Evolutionary conservation across 2,329 filamentous ascomycete genomes (phyloP), one percentile per base, ranked within the genome.

Genomic region (Cladophialophora bantiana): DNA sequence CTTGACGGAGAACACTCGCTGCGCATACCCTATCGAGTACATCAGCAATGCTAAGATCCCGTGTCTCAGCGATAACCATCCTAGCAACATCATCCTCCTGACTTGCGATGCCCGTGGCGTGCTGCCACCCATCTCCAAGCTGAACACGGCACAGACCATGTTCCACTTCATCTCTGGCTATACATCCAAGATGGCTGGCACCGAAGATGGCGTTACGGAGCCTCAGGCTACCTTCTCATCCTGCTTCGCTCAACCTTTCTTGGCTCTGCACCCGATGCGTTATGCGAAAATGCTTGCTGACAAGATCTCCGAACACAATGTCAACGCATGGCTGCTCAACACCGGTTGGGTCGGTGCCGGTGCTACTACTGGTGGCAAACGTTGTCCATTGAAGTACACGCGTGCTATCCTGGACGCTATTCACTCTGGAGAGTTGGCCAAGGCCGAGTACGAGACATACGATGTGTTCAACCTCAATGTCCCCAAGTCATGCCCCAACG

Each of bases 91-190:
- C 82, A 92, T 99, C 78, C 90, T 99, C 74, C 89, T 99, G 75
- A 99, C 95, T 70, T 99, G 95, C 84, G 95, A 99, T 77, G 95
- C 95, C 68, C 93, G 95, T 74, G 95, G 95, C 85, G 95, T 99
- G 58, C 89, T 99, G 64, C 95, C 95, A 65, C 95, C 95, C 57
- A 98, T 99, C 83, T 97, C 93, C 76, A 98, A 98, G 87, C 90
- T 99, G 79, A 89, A 91, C 85, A 88, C 90, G 72, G 89, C 92
- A 76, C 95, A 98, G 85, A 97, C 93, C 81, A 98, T 99, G 94
- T 99, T 98, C 90, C 95, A 99, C 87, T 99, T 99, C 89, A 99
- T 99, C 83, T 96, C 92, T 18, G 95, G 95, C 75, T 99, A 99
- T 87, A 99, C 95, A 71, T 98, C 94, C 78, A 99, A 99, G 90